Base-by-base conservation (phyloP, 1,284 basidiomycete species). In the Leucoagaricus sp. region DNA sequence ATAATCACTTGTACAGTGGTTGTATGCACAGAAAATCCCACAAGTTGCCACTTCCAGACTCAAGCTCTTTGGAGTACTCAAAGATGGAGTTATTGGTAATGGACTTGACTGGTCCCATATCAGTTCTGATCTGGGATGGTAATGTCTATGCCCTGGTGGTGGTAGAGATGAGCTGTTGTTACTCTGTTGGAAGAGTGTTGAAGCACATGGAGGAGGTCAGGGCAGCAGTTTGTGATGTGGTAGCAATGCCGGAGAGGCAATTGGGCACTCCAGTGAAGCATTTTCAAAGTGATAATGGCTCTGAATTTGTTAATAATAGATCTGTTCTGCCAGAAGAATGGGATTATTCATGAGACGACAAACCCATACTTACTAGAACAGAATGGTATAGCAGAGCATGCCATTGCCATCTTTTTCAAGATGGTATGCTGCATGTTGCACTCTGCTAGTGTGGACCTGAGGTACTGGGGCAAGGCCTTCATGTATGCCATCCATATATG, bases 401-500 rank as follows among this genome's bases (percentile, higher is more conserved):
- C 68, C 9, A 76, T 74, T 54, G 61, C 63, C 19, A 76, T 66
- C 1, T 49, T 66, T 3, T 46, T 71, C n/a, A 65, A 71, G 49
- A 50, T 65, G 13, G 65, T 62, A 4, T 44, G 63, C 1, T 62
- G 65, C 6, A 72, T 72, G 70, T 28, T 72, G 10, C 57, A 63
- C 44, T 67, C 19, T 28, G 64, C 63, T 3, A 54, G 64, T 0
- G 55, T 78, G 10, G 72, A 72, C 1, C 54, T 58, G 26, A 69
- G 60, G 49, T 63, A 77, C 13, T 79, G 76, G 76, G 70, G 70
- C 6, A 69, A 78, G 50, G 75, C 73, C 2, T 61, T 75, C 15
- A 51, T 60, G 12, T 69, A 75, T 49, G 66, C 72, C 8, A 53
- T 58, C 10, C 68, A 71, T 56, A 45, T 73, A 6, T 41, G 59